Conservation (phyloP, 2,329 filamentous ascomycete species). For the Graphilbum ipis-grandicollis region DNA sequence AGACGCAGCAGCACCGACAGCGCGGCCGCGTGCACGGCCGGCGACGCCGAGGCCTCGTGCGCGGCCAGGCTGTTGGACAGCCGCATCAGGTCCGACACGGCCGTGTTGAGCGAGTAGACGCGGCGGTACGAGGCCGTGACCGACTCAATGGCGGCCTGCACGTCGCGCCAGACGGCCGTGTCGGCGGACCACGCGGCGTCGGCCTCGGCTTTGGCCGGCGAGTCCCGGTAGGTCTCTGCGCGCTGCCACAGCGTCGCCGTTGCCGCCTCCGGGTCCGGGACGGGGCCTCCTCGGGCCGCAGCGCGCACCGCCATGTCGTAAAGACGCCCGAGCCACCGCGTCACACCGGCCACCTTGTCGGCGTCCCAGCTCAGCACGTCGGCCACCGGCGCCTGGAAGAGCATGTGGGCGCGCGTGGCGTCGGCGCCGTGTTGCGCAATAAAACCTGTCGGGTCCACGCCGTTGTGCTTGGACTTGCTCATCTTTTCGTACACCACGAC, state of each 20-base stretch:
- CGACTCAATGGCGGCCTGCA: conserved; percentile 49
- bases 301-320: conserved; percentile 32
- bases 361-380: conserved; percentile 84
- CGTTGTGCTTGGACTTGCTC: conserved; percentile 90
- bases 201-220: conserved; percentile 14
- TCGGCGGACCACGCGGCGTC: conserved; percentile 25
- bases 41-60: conserved; percentile 18
- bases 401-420: conserved; percentile 67
- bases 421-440: conserved; percentile 67
- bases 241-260: conserved; percentile 3
- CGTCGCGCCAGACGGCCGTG: conserved; percentile 40
- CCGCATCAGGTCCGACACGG: conserved; percentile 67
- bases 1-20: conserved; percentile 46
- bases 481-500: conserved; percentile 70
- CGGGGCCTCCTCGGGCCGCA: neutral
- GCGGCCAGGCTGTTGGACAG: conserved; percentile 53
- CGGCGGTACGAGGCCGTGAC: conserved; percentile 52
- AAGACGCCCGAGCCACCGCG: conserved; percentile 60
- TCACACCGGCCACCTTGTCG: conserved; percentile 61
- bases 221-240: no score
- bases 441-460: conserved; percentile 61
- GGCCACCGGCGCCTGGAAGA: conserved; percentile 73
- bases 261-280: neutral
- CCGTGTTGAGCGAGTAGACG: conserved; percentile 65
- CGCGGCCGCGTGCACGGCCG: conserved; percentile 28